Percentiles rank a stretch among this genome's conserved stretches.
These are phyloP conservation scores for Noccaea bulbosa DNA, from an alignment of 345 rosid species.

Conservation along the genomic window DNA sequence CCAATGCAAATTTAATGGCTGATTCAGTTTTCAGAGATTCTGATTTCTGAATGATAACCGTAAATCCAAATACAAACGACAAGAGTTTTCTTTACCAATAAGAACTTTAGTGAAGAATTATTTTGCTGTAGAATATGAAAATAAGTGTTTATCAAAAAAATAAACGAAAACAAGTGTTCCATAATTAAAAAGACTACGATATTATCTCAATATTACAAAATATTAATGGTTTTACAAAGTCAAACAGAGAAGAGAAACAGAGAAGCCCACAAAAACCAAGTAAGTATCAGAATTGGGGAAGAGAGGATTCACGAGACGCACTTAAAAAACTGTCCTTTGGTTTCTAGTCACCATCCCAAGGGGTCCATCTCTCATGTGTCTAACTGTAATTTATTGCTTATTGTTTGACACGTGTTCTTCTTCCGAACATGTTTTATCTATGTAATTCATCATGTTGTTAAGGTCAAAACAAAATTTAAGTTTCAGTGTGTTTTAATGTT, in stretches of 20 bases:
- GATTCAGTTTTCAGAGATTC: neutral
- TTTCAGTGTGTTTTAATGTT: conserved; percentile 5
- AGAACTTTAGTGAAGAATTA: too few species aligned
- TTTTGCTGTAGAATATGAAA: neutral
- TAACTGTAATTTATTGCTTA: conserved; percentile 34
- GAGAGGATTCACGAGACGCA: conserved; percentile 40
- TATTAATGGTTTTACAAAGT: conserved; percentile 8
- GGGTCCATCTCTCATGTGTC: conserved; percentile 36
- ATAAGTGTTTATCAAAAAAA: too few species aligned
- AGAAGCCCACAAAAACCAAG: neutral
- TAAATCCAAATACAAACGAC: neutral
- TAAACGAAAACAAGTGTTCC: neutral
- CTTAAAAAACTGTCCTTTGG: conserved; percentile 28
- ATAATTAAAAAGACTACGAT: neutral
- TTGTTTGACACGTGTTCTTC: conserved; percentile 26
- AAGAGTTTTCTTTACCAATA: neutral
- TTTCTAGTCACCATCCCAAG: conserved; percentile 35
- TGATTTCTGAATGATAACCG: neutral
- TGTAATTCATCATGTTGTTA: neutral
- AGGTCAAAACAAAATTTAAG: neutral
- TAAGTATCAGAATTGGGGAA: conserved; percentile 12
- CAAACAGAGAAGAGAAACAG: conserved; percentile 16
- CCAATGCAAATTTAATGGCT: neutral
- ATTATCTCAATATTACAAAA: neutral
- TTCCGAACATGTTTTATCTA: conserved; percentile 22